Percentiles rank a stretch among this genome's conserved stretches.
phyloP scores from a whole-genome alignment of 2,329 filamentous ascomycete species.

The Bipolaris oryzae region DNA sequence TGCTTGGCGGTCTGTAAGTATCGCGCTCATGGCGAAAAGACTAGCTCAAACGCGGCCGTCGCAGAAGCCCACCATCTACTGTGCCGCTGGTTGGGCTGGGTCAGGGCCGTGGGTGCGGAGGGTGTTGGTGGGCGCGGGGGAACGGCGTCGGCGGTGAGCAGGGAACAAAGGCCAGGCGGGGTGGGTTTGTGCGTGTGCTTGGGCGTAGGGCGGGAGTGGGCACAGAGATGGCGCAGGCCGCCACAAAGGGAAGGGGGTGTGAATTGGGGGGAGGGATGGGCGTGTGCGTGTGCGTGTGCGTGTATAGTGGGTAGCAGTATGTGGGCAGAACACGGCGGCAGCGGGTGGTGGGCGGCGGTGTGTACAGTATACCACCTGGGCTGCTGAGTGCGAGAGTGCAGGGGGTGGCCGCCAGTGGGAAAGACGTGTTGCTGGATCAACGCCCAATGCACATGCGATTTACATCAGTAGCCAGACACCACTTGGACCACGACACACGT shows the following conservation, averaged over 20 bases:
- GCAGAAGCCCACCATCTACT: slow-evolving; percentile 41
- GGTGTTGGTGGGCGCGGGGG: slow-evolving; percentile 27
- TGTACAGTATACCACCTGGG: slow-evolving; percentile 3
- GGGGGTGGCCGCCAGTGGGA: slow-evolving; percentile 15
- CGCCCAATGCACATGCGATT: slow-evolving; percentile 10
- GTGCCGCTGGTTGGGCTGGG: slow-evolving; percentile 8
- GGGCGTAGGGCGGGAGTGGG: slow-evolving; percentile 4
- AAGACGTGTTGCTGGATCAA: slow-evolving; percentile 10
- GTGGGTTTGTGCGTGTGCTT: slow-evolving; percentile 6
- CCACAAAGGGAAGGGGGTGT: slow-evolving; percentile 12
- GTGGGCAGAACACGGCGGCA: slow-evolving; percentile 1
- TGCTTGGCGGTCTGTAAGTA: slow-evolving; percentile 79
- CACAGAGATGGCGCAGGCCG: slow-evolving; percentile 3
- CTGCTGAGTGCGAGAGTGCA: slow-evolving; percentile 6
- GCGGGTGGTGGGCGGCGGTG: slow-evolving; percentile 3
- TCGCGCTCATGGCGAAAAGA: slow-evolving; percentile 67
- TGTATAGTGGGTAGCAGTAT: not conserved
- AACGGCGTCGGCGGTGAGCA: slow-evolving; percentile 29
- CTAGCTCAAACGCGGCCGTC: slow-evolving; percentile 29
- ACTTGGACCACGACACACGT: not conserved
- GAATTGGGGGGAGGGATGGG: not conserved
- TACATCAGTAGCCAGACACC: slow-evolving; percentile 7
- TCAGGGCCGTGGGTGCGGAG: slow-evolving; percentile 11
- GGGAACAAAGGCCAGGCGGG: slow-evolving; percentile 7
- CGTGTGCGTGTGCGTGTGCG: too few relatives aligned